Conservation (phyloP, 768 basidiomycete genomes). For the Pholiota microspora region DNA sequence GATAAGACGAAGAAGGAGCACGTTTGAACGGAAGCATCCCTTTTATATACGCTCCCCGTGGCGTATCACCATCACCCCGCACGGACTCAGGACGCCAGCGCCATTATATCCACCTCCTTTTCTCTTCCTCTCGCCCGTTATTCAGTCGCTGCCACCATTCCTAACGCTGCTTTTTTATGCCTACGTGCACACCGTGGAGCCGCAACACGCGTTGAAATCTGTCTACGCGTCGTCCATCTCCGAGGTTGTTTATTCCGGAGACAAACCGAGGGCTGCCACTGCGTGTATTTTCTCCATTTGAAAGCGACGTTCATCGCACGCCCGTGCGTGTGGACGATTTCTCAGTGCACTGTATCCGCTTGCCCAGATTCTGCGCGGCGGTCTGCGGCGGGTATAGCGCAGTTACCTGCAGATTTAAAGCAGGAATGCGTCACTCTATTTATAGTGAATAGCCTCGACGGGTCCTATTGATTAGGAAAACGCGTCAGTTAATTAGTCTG, state of each 20-base stretch:
- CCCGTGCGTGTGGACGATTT: background rate
- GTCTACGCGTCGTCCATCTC: background rate
- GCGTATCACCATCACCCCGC: background rate
- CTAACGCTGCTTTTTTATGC: background rate
- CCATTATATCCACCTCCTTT: background rate
- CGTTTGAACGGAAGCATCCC: slow-evolving; percentile 17
- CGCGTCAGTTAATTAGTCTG: no score
- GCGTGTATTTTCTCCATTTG: background rate
- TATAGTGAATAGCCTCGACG: background rate
- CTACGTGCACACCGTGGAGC: background rate
- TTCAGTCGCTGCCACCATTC: no score
- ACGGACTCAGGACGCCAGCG: background rate
- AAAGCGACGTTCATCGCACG: background rate
- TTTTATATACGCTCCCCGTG: slow-evolving; percentile 11
- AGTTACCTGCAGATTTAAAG: background rate
- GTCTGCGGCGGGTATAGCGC: background rate
- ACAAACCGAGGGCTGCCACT: background rate
- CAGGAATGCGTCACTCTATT: background rate
- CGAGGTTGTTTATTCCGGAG: background rate
- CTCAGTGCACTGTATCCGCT: no score
- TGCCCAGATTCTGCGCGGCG: background rate
- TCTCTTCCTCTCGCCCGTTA: no score
- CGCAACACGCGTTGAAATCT: background rate
- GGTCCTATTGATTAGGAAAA: background rate
- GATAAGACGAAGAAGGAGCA: slow-evolving; percentile 24